Evolutionary conservation across 768 basidiomycete genomes (phyloP).

Genomic region (Suillus hirtellus): DNA sequence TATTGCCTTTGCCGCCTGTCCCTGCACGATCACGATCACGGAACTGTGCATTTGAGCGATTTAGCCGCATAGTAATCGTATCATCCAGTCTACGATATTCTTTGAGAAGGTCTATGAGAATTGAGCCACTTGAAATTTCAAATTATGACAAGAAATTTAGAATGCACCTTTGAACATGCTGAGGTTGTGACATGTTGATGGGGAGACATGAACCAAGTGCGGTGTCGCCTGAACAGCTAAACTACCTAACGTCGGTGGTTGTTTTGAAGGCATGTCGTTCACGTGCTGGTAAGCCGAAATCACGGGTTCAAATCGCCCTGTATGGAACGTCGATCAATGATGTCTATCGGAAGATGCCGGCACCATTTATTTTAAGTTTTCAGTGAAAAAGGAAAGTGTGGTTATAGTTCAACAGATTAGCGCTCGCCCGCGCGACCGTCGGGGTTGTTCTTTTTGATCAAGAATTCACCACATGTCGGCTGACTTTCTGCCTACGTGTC

Average conservation of each 20-base stretch:
- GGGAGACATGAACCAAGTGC: constrained; percentile 70
- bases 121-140: constrained; percentile 17
- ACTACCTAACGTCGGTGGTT: constrained; percentile 59
- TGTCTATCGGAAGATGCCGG: constrained; percentile 4
- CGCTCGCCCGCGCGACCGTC: not conserved
- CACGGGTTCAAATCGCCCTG: constrained; percentile 22
- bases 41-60: constrained; percentile 74
- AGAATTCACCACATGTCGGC: constrained; percentile 2
- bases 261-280: constrained; percentile 39
- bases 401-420: constrained; percentile 17
- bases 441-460: constrained; percentile 7
- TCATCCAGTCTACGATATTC: constrained; percentile 85
- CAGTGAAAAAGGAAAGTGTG: constrained; percentile 32
- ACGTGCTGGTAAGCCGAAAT: constrained; percentile 31
- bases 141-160: constrained; percentile 10
- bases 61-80: constrained; percentile 75
- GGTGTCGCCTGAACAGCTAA: constrained; percentile 65
- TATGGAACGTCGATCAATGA: constrained; percentile 5
- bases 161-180: constrained; percentile 68
- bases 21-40: constrained; percentile 68
- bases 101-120: constrained; percentile 65
- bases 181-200: constrained; percentile 72
- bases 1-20: constrained; percentile 43
- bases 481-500: constrained; percentile 6
- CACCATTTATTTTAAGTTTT: not conserved